Conservation (phyloP, 805 yeast species). For the Vanderwaltozyma verrucispora region DNA sequence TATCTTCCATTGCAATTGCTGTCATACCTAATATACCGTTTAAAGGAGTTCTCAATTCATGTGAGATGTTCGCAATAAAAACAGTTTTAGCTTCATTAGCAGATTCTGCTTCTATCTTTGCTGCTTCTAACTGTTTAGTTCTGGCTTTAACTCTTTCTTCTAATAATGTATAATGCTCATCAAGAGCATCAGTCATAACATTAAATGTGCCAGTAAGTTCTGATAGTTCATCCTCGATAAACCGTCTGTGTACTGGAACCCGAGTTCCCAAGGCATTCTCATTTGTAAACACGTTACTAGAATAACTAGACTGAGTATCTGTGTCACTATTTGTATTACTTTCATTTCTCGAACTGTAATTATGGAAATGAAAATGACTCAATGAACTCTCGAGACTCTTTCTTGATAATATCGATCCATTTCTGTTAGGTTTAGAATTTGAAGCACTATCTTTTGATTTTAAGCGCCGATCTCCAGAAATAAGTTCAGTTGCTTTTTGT, state of each 20-base stretch:
- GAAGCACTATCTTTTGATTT: conserved; percentile 1
- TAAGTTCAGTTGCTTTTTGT: conserved; percentile 67
- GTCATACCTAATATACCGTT: conserved; percentile 97
- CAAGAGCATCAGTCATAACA: conserved; percentile 81
- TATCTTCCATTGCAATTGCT: conserved; percentile 84
- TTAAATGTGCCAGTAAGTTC: conserved; percentile 85
- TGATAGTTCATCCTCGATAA: conserved; percentile 74
- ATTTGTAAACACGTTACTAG: conserved; percentile 15
- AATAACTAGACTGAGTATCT: conserved; percentile 6
- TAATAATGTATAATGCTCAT: conserved; percentile 68
- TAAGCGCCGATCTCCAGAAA: conserved; percentile 34
- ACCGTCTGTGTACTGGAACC: conserved; percentile 38
- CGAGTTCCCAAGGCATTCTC: conserved; percentile 28
- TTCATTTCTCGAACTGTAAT: not conserved
- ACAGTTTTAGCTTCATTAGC: conserved; percentile 97
- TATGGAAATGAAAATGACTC: too few species aligned
- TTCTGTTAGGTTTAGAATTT: not conserved
- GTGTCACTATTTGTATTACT: not conserved
- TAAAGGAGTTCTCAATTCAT: conserved; percentile 88
- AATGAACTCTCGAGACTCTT: not conserved
- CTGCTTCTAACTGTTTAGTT: conserved; percentile 80
- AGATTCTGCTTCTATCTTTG: conserved; percentile 80
- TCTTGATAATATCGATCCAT: not conserved
- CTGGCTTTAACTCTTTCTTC: conserved; percentile 84
- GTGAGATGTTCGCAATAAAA: conserved; percentile 85